Evolutionary conservation across 108 stramenopile species (phyloP).

Genomic region (Skeletonema potamos): DNA sequence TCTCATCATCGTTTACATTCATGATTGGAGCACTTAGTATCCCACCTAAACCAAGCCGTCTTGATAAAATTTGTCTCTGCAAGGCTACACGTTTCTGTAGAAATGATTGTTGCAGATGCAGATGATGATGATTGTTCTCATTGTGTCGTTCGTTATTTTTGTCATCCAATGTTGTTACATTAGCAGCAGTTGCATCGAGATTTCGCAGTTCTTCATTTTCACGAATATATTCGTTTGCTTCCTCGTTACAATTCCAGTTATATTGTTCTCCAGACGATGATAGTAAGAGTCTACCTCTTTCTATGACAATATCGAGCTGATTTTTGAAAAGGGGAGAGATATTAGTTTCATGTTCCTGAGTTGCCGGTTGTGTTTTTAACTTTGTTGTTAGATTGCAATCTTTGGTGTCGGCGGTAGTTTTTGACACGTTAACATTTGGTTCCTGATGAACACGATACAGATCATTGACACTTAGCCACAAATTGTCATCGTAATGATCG

Average conservation of each 20-base stretch:
- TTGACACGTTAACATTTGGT: not conserved
- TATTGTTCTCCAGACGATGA: constrained; percentile 51
- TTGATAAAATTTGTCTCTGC: constrained; percentile 74
- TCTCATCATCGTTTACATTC: not conserved
- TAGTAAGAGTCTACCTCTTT: constrained; percentile 57
- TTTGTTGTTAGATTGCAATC: not conserved
- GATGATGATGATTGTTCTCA: not conserved
- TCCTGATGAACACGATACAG: not conserved
- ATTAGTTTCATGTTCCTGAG: not conserved
- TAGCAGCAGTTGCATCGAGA: constrained; percentile 33
- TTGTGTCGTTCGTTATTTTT: not conserved
- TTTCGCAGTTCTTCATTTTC: constrained; percentile 41
- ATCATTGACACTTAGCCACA: constrained; percentile 48
- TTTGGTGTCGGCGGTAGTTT: not conserved
- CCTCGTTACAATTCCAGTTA: constrained; percentile 37
- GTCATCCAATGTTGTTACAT: not conserved
- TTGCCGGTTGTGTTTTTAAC: not conserved
- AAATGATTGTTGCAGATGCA: constrained; percentile 36
- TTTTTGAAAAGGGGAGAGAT: not conserved
- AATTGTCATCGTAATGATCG: not conserved
- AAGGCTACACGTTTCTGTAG: constrained; percentile 47
- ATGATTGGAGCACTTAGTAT: constrained; percentile 49
- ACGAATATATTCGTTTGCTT: constrained; percentile 48
- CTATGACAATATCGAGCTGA: constrained; percentile 37
- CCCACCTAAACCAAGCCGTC: constrained; percentile 63